Percentiles rank a stretch among this genome's conserved stretches.
These are phyloP conservation scores for Coniochaeta sp. DNA, from an alignment of 2,329 filamentous ascomycete species.

Conservation along the genomic window DNA sequence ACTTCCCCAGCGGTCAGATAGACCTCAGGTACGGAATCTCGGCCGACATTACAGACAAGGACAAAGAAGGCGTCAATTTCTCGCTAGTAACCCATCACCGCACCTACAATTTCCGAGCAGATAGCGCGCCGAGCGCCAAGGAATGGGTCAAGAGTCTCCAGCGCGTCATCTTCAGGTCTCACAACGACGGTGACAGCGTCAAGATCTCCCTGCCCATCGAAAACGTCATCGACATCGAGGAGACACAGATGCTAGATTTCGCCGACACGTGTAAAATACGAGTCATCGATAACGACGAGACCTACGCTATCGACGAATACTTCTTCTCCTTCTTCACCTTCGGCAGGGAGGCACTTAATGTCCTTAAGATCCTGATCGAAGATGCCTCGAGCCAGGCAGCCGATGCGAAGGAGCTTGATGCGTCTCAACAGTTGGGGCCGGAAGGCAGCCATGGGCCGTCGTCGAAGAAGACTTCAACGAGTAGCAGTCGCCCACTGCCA, in stretches of 20 bases:
- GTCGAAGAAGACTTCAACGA: conserved; percentile 12
- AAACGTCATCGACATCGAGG: conserved; percentile 88
- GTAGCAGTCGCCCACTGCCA: conserved; percentile 5
- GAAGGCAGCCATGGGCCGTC: background rate
- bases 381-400: conserved; percentile 37
- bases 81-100: conserved; percentile 74
- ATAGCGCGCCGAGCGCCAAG: conserved; percentile 79
- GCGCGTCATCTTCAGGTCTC: conserved; percentile 88
- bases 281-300: conserved; percentile 89
- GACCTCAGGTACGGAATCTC: conserved; percentile 89
- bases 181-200: conserved; percentile 94
- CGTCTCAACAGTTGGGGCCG: background rate
- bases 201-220: conserved; percentile 88
- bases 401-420: background rate
- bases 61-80: conserved; percentile 71
- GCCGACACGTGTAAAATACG: conserved; percentile 90
- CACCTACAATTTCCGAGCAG: conserved; percentile 81
- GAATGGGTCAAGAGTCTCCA: conserved; percentile 96
- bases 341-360: conserved; percentile 73
- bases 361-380: conserved; percentile 67
- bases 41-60: conserved; percentile 68
- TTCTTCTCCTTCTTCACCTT: conserved; percentile 94
- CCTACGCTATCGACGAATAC: conserved; percentile 94
- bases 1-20: conserved; percentile 87
- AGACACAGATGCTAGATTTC: conserved; percentile 83